A percentile compares a stretch with the other conserved stretches of the same genome.
Conservation (phyloP, 768 basidiomycete species). For the Lentinula sp. region DNA sequence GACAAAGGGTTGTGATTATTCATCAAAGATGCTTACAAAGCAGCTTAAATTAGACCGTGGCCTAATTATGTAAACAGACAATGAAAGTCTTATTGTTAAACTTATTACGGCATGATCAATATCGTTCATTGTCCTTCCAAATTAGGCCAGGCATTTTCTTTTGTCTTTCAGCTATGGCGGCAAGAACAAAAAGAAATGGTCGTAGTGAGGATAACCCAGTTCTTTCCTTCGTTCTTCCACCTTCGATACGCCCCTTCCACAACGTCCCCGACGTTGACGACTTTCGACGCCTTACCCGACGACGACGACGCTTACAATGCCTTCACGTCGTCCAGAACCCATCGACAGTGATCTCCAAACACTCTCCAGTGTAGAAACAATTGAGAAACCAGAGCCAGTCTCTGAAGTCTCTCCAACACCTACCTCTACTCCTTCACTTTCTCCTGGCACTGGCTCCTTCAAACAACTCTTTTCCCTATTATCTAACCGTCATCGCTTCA, state of each 20-base stretch:
- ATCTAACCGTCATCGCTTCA: constrained; percentile 46
- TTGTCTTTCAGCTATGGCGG: background rate
- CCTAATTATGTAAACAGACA: background rate
- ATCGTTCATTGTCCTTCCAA: background rate
- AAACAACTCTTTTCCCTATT: constrained; percentile 57
- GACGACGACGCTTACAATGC: background rate
- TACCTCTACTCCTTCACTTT: background rate
- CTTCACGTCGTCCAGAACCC: constrained; percentile 3
- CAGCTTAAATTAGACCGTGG: background rate
- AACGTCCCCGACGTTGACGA: constrained; percentile 6
- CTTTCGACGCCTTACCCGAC: background rate
- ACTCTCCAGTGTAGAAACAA: background rate
- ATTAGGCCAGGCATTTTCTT: background rate
- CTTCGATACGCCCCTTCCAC: background rate
- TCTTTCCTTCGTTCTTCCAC: constrained; percentile 5
- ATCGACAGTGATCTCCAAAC: constrained; percentile 1
- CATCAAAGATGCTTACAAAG: background rate
- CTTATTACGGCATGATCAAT: background rate
- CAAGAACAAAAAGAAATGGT: background rate
- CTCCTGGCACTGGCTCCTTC: background rate
- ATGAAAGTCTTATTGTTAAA: background rate
- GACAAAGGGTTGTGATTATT: background rate
- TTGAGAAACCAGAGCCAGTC: constrained; percentile 4
- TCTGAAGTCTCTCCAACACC: background rate
- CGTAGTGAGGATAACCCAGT: background rate